phyloP scores from a whole-genome alignment of 768 basidiomycete species.

The Mycena metata region DNA sequence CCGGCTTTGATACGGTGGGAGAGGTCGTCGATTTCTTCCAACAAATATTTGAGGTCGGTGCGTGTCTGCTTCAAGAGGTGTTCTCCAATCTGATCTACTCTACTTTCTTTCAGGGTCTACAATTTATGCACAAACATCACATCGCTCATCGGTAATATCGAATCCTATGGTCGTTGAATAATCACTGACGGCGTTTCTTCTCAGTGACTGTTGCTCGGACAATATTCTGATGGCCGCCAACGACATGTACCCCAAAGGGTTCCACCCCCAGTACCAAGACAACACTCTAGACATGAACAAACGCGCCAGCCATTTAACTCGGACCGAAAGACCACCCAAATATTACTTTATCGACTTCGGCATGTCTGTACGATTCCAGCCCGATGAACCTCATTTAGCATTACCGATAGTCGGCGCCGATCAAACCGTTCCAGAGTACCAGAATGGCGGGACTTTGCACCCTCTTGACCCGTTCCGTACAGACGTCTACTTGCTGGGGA shows the following conservation, averaged over 20 bases:
- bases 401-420: conserved; percentile 24
- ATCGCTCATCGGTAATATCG: conserved; percentile 32
- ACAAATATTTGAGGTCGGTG: conserved; percentile 48
- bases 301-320: not conserved
- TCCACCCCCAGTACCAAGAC: conserved; percentile 29
- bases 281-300: not conserved
- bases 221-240: conserved; percentile 45
- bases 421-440: conserved; percentile 44
- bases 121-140: conserved; percentile 48
- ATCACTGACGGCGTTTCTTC: not conserved
- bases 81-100: not conserved
- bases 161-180: not conserved
- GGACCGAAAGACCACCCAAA: conserved; percentile 11
- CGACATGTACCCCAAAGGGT: conserved; percentile 33
- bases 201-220: conserved; percentile 38
- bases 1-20: conserved; percentile 46
- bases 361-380: conserved; percentile 18
- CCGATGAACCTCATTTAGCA: conserved; percentile 6
- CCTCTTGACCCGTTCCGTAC: conserved; percentile 49
- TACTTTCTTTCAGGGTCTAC: conserved; percentile 42
- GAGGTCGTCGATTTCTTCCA: conserved; percentile 47
- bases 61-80: not conserved
- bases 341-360: conserved; percentile 41
- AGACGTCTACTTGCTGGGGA: conserved; percentile 52
- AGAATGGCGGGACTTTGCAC: conserved; percentile 23